Evolutionary conservation across 1,139 yeast species (phyloP), one percentile per base, ranked within the genome.

Genomic region (Debaryomyces psychrophilus): DNA sequence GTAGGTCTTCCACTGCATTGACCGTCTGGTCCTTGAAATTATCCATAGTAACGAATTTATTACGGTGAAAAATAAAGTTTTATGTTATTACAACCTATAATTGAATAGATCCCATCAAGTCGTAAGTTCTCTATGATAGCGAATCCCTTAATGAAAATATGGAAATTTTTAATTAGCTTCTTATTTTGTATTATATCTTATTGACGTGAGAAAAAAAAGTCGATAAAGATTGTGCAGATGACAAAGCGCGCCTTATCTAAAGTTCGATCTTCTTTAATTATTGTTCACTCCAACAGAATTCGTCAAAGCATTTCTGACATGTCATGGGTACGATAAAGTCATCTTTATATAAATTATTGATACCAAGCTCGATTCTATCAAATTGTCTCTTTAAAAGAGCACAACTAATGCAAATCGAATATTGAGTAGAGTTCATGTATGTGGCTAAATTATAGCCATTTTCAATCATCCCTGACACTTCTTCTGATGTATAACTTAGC

Each of bases 391-490:
- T 82, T 17, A 83, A 53, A 20, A 82, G 62, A 0, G 87, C 79
- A 64, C 90, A 85, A 8, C 80, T 82, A 8, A 84, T 53, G 58
- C 90, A 85, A 25, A 68, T 64, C 6, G 77, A 65, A 59, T 69
- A 83, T 29, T 67, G 64, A 0, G 76, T 62, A 1, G 77, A 72
- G 50, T 80, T 74, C 20, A 60, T 65, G 41, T 57, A 58, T 1
- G 83, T 79, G 27, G 82, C 84, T 37, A 81, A 56, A 44, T 74
- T 69, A 53, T 68, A 71, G 0, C 87, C 87, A 55, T 82, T 82
- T 34, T 64, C 58, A 14, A 81, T 56, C 80, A 82, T 74, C 1
- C 67, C 64, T 1, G 56, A 47, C 3, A 72, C 67, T 56, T 82
- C 87, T 0, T 50, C 51, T 0, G 56, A 51, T 15, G 65, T 69